Evolutionary conservation across 2,329 filamentous ascomycete species (phyloP).

Genomic region (Xenoacremonium recifei): DNA sequence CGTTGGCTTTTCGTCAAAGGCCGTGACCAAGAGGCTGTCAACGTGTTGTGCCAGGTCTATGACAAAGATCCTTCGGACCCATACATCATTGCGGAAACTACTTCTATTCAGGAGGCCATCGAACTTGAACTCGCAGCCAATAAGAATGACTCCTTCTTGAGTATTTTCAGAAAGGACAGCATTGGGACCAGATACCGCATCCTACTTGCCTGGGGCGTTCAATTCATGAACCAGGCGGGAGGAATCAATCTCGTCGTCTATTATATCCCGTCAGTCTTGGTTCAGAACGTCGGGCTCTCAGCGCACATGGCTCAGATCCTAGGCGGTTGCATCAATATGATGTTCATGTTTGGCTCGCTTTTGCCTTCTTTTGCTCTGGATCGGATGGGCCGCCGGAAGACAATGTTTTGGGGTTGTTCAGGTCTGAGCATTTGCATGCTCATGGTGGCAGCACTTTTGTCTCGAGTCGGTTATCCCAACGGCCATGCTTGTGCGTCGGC

Average conservation of each 20-base stretch:
- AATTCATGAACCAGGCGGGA: slow-evolving; percentile 40
- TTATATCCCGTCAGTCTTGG: slow-evolving; percentile 30
- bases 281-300: slow-evolving; percentile 12
- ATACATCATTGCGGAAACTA: slow-evolving; percentile 31
- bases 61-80: slow-evolving; percentile 35
- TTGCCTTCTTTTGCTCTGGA: slow-evolving; percentile 35
- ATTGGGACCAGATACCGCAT: slow-evolving; percentile 15
- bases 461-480: slow-evolving; percentile 1
- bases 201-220: slow-evolving; percentile 16
- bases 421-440: slow-evolving; percentile 16
- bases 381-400: slow-evolving; percentile 35
- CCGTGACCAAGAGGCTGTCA: slow-evolving; percentile 34
- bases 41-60: slow-evolving; percentile 37
- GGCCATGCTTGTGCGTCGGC: slow-evolving; percentile 16
- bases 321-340: slow-evolving; percentile 33
- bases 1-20: slow-evolving; percentile 39
- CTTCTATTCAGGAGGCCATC: slow-evolving; percentile 40
- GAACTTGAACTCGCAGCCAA: slow-evolving; percentile 33
- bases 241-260: slow-evolving; percentile 47
- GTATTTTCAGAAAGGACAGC: slow-evolving; percentile 27
- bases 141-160: slow-evolving; percentile 33
- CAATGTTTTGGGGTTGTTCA: slow-evolving; percentile 40
- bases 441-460: slow-evolving; percentile 15
- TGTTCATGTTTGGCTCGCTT: slow-evolving; percentile 37
- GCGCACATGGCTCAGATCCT: slow-evolving; percentile 30